A percentile compares a stretch with the other conserved stretches of the same genome.
These are phyloP conservation scores for Pichia exigua DNA, from an alignment of 805 yeast genomes.

Conservation along the genomic window DNA sequence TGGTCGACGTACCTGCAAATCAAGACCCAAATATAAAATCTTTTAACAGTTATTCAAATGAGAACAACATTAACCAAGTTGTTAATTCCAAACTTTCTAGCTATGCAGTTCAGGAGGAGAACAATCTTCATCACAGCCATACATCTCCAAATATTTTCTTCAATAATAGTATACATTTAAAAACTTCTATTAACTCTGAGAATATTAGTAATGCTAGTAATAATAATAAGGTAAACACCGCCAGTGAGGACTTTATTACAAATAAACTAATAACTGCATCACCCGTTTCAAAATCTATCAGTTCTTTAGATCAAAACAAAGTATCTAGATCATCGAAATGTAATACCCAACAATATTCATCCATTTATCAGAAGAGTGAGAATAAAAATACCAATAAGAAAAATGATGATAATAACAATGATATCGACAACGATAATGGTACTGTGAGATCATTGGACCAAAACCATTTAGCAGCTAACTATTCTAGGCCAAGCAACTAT, in stretches of 20 bases:
- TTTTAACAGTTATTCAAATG: not conserved
- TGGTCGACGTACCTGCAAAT: not conserved
- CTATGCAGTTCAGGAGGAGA: not conserved
- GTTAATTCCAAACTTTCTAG: not conserved
- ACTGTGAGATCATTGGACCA: not conserved
- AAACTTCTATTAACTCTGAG: not conserved
- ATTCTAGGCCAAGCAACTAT: not conserved
- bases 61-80: not conserved
- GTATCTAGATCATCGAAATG: not conserved
- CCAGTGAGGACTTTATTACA: not conserved
- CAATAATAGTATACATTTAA: not conserved
- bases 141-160: not conserved
- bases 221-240: too few relatives aligned
- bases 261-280: not conserved
- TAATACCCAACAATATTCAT: not conserved
- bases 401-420: not conserved
- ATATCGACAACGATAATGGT: not conserved
- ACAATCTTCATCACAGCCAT: not conserved
- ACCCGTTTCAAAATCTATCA: not conserved
- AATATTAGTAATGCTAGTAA: not conserved
- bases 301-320: not conserved
- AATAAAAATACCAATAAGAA: not conserved
- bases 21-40: not conserved
- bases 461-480: not conserved
- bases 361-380: not conserved